Base-by-base conservation (phyloP, 23 red algal genomes). In the Chondrus crispus region DNA sequence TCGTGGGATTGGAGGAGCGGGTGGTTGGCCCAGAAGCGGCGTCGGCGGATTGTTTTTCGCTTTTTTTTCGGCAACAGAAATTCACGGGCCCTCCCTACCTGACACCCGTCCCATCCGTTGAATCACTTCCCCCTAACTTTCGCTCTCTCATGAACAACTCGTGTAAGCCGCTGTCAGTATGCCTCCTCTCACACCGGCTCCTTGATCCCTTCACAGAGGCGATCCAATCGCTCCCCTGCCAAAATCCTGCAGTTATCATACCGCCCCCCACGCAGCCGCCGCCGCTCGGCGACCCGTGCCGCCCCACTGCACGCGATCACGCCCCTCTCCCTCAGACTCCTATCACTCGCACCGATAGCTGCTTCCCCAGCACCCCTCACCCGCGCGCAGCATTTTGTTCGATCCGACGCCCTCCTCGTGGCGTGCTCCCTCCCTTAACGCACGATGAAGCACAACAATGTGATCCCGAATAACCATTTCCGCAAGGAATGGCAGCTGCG, bases 401-500 rank as follows among this genome's bases (percentile, higher is more conserved):
- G 18, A 44, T 41, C 2, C 36, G 36, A 2, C 69, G 5, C 32
- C 36, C 48, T 74, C 12, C 12, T 74, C 69, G 13, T 35, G 3
- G 19, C 32, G 4, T 39, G 42, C 33, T 13, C 43, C 57, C 30
- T 18, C 40, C 32, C 37, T 51, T 33, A 42, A 47, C 24, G 13
- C 89, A 43, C 35, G 12, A 92, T 92, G 89, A 92, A 92, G 89
- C 97, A 99, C 76, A 99, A 99, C 69, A 99, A 99, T 90, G 84
- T 88, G 29, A 85, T 99, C 37, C 93, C 97, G 72, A 96, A 95
- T 38, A 87, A 87, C 49, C 97, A 96, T 64, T 99, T 99, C 76
- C 93, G 80, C 58, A 99, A 99, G 85, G 93, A 99, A n/a, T 99
- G 97, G 97, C 89, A 99, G 63, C 71, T 69, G 71, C 92, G 97